phyloP scores from a whole-genome alignment of 352 stramenopile genomes.

The Globisporangium ultimum region DNA sequence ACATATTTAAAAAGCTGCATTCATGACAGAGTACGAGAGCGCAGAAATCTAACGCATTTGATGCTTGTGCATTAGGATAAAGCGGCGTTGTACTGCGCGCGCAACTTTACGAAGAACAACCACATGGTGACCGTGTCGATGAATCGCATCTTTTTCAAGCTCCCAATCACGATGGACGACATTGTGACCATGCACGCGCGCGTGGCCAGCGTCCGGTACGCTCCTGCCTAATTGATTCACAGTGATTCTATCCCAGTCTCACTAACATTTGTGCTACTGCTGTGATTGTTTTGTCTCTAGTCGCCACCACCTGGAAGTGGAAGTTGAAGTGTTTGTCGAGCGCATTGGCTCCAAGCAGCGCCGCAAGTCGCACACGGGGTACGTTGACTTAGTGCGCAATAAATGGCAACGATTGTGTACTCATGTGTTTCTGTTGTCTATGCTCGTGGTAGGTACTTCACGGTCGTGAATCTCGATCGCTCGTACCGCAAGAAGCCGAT shows the following conservation, averaged over 20 bases:
- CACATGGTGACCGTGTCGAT: constrained; percentile 24
- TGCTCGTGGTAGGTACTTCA: constrained; percentile 19
- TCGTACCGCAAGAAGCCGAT: constrained; percentile 21
- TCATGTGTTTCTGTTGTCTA: background rate
- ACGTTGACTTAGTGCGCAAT: background rate
- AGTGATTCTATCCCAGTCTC: too few species aligned
- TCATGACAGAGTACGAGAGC: too few species aligned
- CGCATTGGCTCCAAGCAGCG: constrained; percentile 19
- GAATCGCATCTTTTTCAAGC: constrained; percentile 32
- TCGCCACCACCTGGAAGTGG: constrained; percentile 23
- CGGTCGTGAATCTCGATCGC: constrained; percentile 24
- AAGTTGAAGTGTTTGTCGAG: constrained; percentile 28
- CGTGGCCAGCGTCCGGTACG: constrained; percentile 22
- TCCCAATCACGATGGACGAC: constrained; percentile 23
- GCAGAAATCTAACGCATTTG: too few species aligned
- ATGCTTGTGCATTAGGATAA: constrained; percentile 10
- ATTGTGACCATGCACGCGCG: constrained; percentile 28
- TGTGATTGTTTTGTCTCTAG: constrained; percentile 10
- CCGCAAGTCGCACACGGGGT: constrained; percentile 28
- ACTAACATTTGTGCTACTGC: background rate
- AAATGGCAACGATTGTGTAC: background rate
- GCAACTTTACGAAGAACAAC: constrained; percentile 25
- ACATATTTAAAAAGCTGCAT: background rate
- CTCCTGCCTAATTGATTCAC: background rate
- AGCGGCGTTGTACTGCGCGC: constrained; percentile 22